A percentile compares a stretch with the other conserved stretches of the same genome.
Evolutionary conservation across 1,284 basidiomycete genomes (phyloP).

Genomic region (Microbotryomycetes sp.): DNA sequence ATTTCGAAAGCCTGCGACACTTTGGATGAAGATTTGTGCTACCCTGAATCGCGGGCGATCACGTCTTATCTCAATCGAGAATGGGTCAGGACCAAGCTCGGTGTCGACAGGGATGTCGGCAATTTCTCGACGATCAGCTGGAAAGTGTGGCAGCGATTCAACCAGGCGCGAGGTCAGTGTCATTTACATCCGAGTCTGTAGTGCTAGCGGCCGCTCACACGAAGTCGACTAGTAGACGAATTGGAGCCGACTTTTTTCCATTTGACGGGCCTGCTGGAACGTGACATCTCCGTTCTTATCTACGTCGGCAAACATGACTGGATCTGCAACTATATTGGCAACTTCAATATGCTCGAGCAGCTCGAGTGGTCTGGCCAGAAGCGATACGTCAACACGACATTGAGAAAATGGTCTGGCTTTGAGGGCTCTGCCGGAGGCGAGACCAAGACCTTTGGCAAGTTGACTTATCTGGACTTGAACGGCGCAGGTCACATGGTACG

Average conservation of each 20-base stretch:
- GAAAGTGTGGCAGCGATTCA: slow-evolving; percentile 15
- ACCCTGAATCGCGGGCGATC: slow-evolving; percentile 19
- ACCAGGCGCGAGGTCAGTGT: neutral
- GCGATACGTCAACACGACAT: neutral
- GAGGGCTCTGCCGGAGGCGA: slow-evolving; percentile 38
- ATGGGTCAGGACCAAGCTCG: slow-evolving; percentile 21
- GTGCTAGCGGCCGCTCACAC: neutral
- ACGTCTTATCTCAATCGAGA: slow-evolving; percentile 26
- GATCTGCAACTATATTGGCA: slow-evolving; percentile 36
- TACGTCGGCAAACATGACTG: slow-evolving; percentile 53
- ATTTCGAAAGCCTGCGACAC: slow-evolving; percentile 23
- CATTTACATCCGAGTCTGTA: too few relatives aligned
- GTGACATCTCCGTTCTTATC: slow-evolving; percentile 61
- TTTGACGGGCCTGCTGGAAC: slow-evolving; percentile 56
- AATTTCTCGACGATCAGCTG: slow-evolving; percentile 15
- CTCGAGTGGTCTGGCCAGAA: slow-evolving; percentile 18
- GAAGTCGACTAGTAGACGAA: too few relatives aligned
- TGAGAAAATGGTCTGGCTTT: slow-evolving; percentile 10
- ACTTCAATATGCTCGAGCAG: neutral
- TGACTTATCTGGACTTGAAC: slow-evolving; percentile 32
- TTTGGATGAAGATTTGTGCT: slow-evolving; percentile 25
- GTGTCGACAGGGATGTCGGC: slow-evolving; percentile 16
- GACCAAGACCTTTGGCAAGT: slow-evolving; percentile 22
- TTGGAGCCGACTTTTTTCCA: slow-evolving; percentile 11
- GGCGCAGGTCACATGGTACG: slow-evolving; percentile 36